Percentiles rank a stretch among this genome's conserved stretches.
Conservation (phyloP, 2,329 filamentous ascomycete species). For the Stagonosporopsis vannaccii region DNA sequence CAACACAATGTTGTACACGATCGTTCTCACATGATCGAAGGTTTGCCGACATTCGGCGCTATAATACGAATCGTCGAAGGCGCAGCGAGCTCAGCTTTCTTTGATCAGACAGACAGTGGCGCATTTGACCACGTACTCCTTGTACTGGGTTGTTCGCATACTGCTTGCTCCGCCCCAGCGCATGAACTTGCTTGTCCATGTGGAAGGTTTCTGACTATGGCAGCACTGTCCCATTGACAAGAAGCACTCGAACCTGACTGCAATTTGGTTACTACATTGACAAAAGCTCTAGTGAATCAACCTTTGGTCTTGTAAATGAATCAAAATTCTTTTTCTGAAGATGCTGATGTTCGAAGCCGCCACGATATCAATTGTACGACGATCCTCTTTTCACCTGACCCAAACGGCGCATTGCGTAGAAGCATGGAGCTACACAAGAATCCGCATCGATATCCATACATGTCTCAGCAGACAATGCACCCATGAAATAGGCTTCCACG, state of each 20-base stretch:
- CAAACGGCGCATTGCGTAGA: background rate
- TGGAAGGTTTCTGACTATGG: background rate
- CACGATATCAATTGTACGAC: background rate
- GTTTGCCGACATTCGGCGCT: constrained; percentile 11
- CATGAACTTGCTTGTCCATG: background rate
- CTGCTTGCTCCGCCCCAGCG: background rate
- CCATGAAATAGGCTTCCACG: too few species aligned
- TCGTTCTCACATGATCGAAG: constrained; percentile 1
- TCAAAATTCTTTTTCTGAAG: background rate
- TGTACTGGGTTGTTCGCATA: background rate
- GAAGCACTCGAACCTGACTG: background rate
- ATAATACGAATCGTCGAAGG: constrained; percentile 24
- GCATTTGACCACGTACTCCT: background rate
- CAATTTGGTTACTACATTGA: background rate
- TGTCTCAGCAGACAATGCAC: background rate
- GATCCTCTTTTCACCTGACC: background rate
- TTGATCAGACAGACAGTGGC: background rate
- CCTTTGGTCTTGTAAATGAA: background rate
- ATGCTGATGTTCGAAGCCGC: background rate
- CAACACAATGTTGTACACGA: constrained; percentile 1
- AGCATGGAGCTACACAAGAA: background rate
- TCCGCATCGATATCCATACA: background rate
- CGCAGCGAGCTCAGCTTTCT: constrained; percentile 16
- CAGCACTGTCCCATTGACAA: background rate
- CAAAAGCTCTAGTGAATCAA: background rate